Conservation (phyloP, 208 protist genomes). For the Leishmania guyanensis region DNA sequence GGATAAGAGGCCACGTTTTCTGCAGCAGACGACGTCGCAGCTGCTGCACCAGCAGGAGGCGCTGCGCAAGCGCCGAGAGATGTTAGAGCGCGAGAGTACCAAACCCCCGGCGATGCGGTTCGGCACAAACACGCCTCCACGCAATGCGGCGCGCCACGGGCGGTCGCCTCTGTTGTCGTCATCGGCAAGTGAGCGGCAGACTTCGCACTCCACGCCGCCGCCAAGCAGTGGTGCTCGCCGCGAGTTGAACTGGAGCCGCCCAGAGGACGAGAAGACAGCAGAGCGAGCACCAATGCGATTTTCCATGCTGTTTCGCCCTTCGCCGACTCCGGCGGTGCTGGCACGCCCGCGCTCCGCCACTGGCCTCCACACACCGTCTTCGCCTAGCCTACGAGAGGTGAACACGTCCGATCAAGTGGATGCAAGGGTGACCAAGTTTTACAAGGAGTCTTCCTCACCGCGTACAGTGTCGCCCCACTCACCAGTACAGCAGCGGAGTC, state of each 20-base stretch:
- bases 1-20: slow-evolving; percentile 43
- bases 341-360: neutral
- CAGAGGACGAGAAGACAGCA: slow-evolving; percentile 12
- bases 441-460: slow-evolving; percentile 11
- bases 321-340: slow-evolving; percentile 11
- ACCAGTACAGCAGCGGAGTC: slow-evolving; percentile 14
- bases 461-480: slow-evolving; percentile 21
- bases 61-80: slow-evolving; percentile 58
- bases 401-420: slow-evolving; percentile 30
- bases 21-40: slow-evolving; percentile 76
- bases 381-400: slow-evolving; percentile 34
- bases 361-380: neutral
- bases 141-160: slow-evolving; percentile 13
- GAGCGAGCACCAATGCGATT: slow-evolving; percentile 44
- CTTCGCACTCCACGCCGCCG: neutral
- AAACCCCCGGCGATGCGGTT: slow-evolving; percentile 71
- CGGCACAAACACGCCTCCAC: slow-evolving; percentile 35
- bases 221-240: slow-evolving; percentile 18
- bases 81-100: slow-evolving; percentile 47
- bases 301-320: slow-evolving; percentile 30
- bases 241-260: slow-evolving; percentile 30
- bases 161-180: slow-evolving; percentile 16
- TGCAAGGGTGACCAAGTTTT: slow-evolving; percentile 2
- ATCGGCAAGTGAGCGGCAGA: neutral
- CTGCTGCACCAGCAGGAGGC: slow-evolving; percentile 63